Base-by-base conservation (phyloP, 2,329 filamentous ascomycete species). In the Mariannaea elegans region DNA sequence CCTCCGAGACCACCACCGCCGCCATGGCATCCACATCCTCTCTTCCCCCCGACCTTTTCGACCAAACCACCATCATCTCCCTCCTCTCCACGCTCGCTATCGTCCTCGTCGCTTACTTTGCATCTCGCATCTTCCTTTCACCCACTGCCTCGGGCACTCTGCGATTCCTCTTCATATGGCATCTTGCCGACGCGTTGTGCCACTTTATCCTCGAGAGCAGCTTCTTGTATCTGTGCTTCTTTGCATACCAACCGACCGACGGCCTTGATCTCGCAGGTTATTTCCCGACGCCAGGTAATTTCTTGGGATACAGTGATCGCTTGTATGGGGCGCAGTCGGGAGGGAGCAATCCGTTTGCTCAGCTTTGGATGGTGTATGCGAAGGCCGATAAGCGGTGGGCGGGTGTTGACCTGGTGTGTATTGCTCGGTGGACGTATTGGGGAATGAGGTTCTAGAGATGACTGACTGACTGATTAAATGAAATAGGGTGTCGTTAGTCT, bases 191-290 rank as follows among this genome's bases (percentile, higher is more conserved):
- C 76, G 92, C 92, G 29, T 84, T 97, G 41, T 94, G 94, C 71
- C 95, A 99, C 80, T 87, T 96, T 77, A 82, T 93, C 75, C 90
- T 98, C 74, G 94, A 98, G 80, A 94, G 93, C 53, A 90, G 88
- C 71, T 98, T 93, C 77, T 87, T 97, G 21, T 97, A 93, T 83
- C 92, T 97, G 79, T 97, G 92, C 81, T 96, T 98, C 84, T 94
- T 93, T 83, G 81, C 79, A 9, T 82, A 77, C 73, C 70, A 81
- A 7, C 74, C 78, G 62, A 58, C 54, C 29, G 62, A 66, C 59
- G 52, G 48, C 10, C 38, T 53, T 56, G 72, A 73, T 56, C 70
- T 64, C 27, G 39, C 63, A n/a, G 56, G 63, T 18, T 73, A 78
- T 53, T 82, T 82, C 62, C 80, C 82, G 31, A 82, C 82, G 23